Evolutionary conservation across 495 filamentous ascomycete genomes (phyloP), one percentile per base, ranked within the genome.

Genomic region (Lophiostoma macrostomum): DNA sequence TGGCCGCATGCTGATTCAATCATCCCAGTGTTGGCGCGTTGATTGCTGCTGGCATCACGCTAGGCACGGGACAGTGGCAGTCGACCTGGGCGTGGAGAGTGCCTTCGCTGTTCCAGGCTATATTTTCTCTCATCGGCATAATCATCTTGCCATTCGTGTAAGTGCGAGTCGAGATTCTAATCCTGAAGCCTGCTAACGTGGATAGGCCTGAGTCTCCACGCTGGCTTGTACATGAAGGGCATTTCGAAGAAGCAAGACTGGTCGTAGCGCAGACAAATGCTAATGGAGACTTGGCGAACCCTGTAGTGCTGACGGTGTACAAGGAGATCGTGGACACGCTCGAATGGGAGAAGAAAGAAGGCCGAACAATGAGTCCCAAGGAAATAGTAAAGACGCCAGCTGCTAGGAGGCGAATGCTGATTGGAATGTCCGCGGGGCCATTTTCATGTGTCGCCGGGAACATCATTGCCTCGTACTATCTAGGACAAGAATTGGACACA

Each of bases 11-110:
- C n/a, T n/a, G n/a, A n/a, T n/a, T n/a, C n/a, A n/a, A n/a, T n/a
- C n/a, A n/a, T n/a, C n/a, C n/a, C n/a, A n/a, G n/a, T 42, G 63
- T 74, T 32, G 74, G 74, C 0, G 70, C 71, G 1, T 51, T 78
- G 6, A 67, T 80, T 35, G 76, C 78, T 5, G 72, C 76, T 4
- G 79, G 78, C 36, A 56, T 80, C 34, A 72, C 73, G 10, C 72
- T 78, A 27, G 76, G 77, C 7, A 80, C 79, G 30, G 64, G 73
- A 22, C 68, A 71, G 48, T 67, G 73, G 68, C 50, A 67, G 36
- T 75, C 65, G 34, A 76, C 78, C 8, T 70, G 74, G 74, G 73
- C 76, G 19, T 82, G 79, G 79, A 68, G 79, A 41, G 59, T 76
- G 7, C 78, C 77, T 8, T 77, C 76, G n/a, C 63, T 80, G 2